Conservation (phyloP, 2,329 filamentous ascomycete genomes). For the Acarospora socialis region DNA sequence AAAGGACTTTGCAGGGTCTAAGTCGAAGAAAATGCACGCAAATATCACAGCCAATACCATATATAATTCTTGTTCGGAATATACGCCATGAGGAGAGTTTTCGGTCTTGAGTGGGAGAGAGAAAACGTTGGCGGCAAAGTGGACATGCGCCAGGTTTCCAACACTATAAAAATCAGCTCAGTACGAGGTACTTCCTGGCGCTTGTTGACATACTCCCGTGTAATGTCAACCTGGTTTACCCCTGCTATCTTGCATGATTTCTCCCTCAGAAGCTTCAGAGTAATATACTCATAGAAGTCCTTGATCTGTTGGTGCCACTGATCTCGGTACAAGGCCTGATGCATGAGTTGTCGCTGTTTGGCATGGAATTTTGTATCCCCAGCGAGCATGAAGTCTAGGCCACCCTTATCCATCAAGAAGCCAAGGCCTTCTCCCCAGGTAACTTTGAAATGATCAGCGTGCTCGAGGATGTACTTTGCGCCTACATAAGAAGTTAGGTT, state of each 20-base stretch:
- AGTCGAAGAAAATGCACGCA: conserved; percentile 49
- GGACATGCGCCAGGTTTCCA: conserved; percentile 40
- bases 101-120: conserved; percentile 41
- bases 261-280: conserved; percentile 44
- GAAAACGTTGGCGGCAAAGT: conserved; percentile 41
- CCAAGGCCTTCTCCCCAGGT: conserved; percentile 50
- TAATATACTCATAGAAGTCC: conserved; percentile 51
- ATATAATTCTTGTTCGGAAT: conserved; percentile 44
- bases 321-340: conserved; percentile 44
- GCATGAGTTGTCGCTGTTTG: conserved; percentile 39
- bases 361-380: conserved; percentile 36
- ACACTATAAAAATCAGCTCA: conserved; percentile 18
- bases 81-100: conserved; percentile 36
- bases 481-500: conserved; percentile 47
- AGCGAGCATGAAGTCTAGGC: conserved; percentile 43
- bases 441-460: conserved; percentile 47
- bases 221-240: conserved; percentile 55
- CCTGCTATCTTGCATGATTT: conserved; percentile 52
- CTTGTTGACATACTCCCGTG: conserved; percentile 38
- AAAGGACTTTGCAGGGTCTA: conserved; percentile 53
- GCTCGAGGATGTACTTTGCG: conserved; percentile 47
- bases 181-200: not conserved
- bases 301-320: conserved; percentile 50
- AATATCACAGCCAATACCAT: conserved; percentile 51
- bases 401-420: conserved; percentile 46